Evolutionary conservation across 2,329 filamentous ascomycete species (phyloP).

Genomic region (Beauveria scarabaeidicola): DNA sequence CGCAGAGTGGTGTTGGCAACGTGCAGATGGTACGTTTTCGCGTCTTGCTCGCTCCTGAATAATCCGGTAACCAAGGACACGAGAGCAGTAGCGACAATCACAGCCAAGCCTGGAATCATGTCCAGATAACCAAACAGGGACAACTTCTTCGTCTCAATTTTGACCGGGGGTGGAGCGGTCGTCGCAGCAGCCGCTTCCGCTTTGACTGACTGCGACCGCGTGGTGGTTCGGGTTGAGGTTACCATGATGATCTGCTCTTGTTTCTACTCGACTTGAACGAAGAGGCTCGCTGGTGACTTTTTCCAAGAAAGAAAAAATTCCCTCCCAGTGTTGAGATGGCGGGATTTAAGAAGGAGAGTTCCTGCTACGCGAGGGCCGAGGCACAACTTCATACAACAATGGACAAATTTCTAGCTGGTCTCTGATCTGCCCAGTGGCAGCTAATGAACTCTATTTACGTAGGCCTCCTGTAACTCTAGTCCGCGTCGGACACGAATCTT

Average conservation of each 20-base stretch:
- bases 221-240: not conserved
- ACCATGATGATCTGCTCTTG: not conserved
- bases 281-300: not conserved
- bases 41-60: conserved; percentile 12
- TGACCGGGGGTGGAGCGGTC: not conserved
- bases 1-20: conserved; percentile 17
- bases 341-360: not conserved
- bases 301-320: not conserved
- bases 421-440: not conserved
- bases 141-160: conserved; percentile 9
- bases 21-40: conserved; percentile 16
- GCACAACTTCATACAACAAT: not conserved
- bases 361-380: not conserved
- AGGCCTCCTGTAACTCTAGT: not conserved
- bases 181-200: not conserved
- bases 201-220: not conserved
- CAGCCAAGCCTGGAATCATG: conserved; percentile 13
- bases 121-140: conserved; percentile 14
- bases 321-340: no score
- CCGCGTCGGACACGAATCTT: not conserved
- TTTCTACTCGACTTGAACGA: not conserved
- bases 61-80: conserved; percentile 12
- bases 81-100: conserved; percentile 12
- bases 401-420: not conserved
- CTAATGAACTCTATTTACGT: not conserved